Percentiles rank a stretch among this genome's conserved stretches.
phyloP scores from a whole-genome alignment of 495 filamentous ascomycete genomes.

The Podospora australis region DNA sequence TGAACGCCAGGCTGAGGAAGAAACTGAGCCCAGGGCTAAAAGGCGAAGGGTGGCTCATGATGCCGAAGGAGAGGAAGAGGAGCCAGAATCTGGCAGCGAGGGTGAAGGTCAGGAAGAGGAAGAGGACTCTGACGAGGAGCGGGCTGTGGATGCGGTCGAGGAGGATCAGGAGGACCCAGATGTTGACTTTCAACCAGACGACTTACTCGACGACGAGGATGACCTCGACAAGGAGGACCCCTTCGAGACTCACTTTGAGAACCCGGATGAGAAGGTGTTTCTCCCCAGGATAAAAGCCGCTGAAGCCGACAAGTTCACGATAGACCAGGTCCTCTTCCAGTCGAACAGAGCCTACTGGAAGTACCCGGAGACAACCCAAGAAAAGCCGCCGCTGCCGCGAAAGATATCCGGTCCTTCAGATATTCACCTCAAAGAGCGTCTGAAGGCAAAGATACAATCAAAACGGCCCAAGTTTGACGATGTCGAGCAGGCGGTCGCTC shows the following conservation, averaged over 20 bases:
- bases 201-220: constrained; percentile 41
- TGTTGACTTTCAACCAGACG: constrained; percentile 29
- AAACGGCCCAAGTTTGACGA: constrained; percentile 40
- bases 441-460: constrained; percentile 22
- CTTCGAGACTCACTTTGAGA: constrained; percentile 73
- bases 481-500: constrained; percentile 47
- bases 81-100: constrained; percentile 8
- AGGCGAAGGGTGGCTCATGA: constrained; percentile 57
- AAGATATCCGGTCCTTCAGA: constrained; percentile 34
- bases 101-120: constrained; percentile 16
- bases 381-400: constrained; percentile 14
- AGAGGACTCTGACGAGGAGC: constrained; percentile 10
- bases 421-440: constrained; percentile 57
- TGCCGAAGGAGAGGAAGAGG: constrained; percentile 7
- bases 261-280: constrained; percentile 51
- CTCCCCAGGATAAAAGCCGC: constrained; percentile 44
- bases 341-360: constrained; percentile 35
- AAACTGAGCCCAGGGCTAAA: constrained; percentile 54
- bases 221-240: constrained; percentile 57
- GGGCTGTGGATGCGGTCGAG: constrained; percentile 21
- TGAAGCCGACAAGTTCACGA: constrained; percentile 55
- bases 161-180: constrained; percentile 41
- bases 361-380: constrained; percentile 26
- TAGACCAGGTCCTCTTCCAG: constrained; percentile 37
- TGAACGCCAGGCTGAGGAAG: constrained; percentile 51